A percentile compares a stretch with the other conserved stretches of the same genome.
Evolutionary conservation across 2,329 filamentous ascomycete genomes (phyloP).

Genomic region (Leptographium flavum): DNA sequence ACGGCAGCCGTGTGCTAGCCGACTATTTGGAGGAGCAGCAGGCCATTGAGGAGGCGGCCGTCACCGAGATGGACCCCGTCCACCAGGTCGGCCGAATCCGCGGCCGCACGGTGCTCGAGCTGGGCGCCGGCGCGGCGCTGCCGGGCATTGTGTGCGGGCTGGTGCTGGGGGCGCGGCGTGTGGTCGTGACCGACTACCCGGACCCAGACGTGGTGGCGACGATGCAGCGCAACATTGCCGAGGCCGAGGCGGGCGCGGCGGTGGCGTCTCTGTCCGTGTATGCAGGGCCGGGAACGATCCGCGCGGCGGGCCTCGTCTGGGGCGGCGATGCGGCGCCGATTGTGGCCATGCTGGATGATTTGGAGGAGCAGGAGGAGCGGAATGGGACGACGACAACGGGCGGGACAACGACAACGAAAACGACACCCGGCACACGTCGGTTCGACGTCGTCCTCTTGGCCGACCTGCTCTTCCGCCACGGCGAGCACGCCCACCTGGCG

Average conservation of each 20-base stretch:
- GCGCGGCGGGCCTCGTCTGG: no score
- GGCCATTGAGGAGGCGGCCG: neutral
- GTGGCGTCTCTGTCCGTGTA: no score
- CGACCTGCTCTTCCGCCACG: conserved; percentile 83
- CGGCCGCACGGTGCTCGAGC: conserved; percentile 63
- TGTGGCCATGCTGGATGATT: conserved; percentile 37
- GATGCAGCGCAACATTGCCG: conserved; percentile 59
- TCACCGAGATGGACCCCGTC: no score
- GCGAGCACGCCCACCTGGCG: conserved; percentile 67
- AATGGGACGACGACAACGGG: no score
- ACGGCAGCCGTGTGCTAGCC: conserved; percentile 66
- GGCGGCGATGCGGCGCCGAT: conserved; percentile 49
- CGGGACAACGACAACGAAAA: no score
- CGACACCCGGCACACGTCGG: conserved; percentile 14
- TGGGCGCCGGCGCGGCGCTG: conserved; percentile 78
- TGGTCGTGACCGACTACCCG: conserved; percentile 80
- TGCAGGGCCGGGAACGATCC: no score
- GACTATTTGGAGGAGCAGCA: conserved; percentile 54
- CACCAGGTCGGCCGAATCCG: conserved; percentile 34
- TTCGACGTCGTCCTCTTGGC: conserved; percentile 81
- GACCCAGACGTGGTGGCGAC: conserved; percentile 72
- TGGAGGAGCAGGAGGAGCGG: conserved; percentile 18
- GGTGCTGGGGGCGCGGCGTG: conserved; percentile 49
- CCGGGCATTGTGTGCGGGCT: conserved; percentile 66
- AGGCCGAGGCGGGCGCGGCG: conserved; percentile 22